Evolutionary conservation across 768 basidiomycete genomes (phyloP).

Genomic region (Suillus paluster): DNA sequence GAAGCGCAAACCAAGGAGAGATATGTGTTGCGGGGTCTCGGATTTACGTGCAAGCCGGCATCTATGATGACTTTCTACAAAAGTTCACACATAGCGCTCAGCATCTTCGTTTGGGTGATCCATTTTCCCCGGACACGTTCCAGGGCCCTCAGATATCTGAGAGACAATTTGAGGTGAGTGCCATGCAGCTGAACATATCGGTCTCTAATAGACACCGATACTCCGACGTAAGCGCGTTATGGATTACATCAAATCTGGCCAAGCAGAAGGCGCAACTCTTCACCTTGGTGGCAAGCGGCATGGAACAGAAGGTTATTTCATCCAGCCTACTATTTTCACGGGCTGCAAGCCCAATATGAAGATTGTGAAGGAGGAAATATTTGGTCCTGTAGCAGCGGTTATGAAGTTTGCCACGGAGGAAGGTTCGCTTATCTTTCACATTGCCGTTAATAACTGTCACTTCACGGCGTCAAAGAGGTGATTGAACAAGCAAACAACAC

Average conservation of each 20-base stretch:
- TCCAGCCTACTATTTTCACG: constrained; percentile 77
- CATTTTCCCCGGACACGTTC: constrained; percentile 59
- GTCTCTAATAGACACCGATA: constrained; percentile 67
- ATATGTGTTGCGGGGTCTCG: constrained; percentile 82
- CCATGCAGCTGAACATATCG: not conserved
- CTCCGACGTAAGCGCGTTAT: constrained; percentile 84
- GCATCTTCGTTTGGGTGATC: constrained; percentile 70
- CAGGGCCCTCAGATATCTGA: constrained; percentile 85
- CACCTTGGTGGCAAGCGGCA: constrained; percentile 64
- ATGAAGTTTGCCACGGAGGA: constrained; percentile 75
- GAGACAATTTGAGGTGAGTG: constrained; percentile 68
- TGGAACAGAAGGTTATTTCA: constrained; percentile 69
- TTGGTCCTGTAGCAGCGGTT: constrained; percentile 79
- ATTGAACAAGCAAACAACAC: constrained; percentile 84
- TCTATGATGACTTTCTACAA: constrained; percentile 79
- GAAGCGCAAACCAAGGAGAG: constrained; percentile 77
- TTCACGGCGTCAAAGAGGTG: constrained; percentile 44
- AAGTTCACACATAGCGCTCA: constrained; percentile 58
- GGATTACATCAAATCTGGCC: constrained; percentile 78
- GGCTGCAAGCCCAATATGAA: constrained; percentile 70
- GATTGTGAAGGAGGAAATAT: constrained; percentile 78
- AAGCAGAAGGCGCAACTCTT: constrained; percentile 71
- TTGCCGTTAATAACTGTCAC: not conserved
- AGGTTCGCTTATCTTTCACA: constrained; percentile 7
- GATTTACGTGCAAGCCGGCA: constrained; percentile 76